Evolutionary conservation across 2,329 filamentous ascomycete species (phyloP), one percentile per base, ranked within the genome.

Genomic region (Akanthomyces lecanii): DNA sequence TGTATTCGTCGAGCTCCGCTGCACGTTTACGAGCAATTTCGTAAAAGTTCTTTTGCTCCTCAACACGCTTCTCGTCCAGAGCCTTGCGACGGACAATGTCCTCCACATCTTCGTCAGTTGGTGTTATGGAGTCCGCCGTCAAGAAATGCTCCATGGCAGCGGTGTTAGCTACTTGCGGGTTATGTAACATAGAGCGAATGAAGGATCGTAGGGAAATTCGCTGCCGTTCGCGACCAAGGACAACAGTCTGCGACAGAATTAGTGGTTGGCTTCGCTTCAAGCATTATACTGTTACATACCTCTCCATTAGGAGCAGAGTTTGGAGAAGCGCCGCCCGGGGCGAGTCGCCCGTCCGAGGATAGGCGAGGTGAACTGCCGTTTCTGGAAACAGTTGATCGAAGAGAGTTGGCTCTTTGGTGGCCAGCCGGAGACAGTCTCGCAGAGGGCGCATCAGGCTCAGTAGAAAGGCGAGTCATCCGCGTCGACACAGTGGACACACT

Each of bases 11-110:
- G 57, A 99, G 82, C 71, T 98, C 95, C 5, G 91, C 89, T 1
- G 95, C 95, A 67, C 95, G 87, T 74, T 92, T 88, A 67, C 92
- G 83, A 10, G 95, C 95, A 72, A 99, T 93, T 73, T 99, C 94
- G 74, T 97, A 99, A 73, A 99, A 99, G 67, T 88, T 86, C 72
- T 88, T 90, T 74, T 99, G 95, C 75, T 99, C 95, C 71, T 96
- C 91, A 59, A 98, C 85, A 51, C 95, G 87, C 75, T 90, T 90
- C 73, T 91, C 88, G 70, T 99, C 95, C 75, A 97, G 87, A 14
- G 85, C 82, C 74, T 93, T 96, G 60, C 95, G 85, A 64, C 84
- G 84, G 66, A 87, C 76, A 38, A 97, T 92, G 72, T 99, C 95
- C 2, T 89, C 83, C 33, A 89, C 78, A 71, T 99, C 95, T 64